phyloP scores from a whole-genome alignment of 2,329 filamentous ascomycete species.

The Monosporascus sp. region DNA sequence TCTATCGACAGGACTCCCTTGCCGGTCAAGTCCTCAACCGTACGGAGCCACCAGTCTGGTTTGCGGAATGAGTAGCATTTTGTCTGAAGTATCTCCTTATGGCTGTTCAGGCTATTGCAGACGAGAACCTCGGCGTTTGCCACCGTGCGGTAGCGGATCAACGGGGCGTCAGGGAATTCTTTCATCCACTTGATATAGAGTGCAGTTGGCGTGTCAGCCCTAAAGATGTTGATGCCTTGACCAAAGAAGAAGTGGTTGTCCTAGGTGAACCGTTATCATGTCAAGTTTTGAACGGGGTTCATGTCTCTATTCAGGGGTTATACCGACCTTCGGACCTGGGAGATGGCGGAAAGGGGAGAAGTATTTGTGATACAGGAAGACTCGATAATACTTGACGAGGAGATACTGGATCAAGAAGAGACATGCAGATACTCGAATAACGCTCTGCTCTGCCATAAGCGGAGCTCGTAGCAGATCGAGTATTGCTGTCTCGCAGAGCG shows the following conservation, averaged over 20 bases:
- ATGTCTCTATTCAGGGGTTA: neutral
- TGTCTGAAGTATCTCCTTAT: constrained; percentile 24
- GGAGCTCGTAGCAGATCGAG: neutral
- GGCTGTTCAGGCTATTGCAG: constrained; percentile 18
- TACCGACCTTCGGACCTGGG: constrained; percentile 11
- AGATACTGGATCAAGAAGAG: constrained; percentile 10
- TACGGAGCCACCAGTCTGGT: constrained; percentile 6
- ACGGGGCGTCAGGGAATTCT: constrained; percentile 18
- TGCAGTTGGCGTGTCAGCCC: constrained; percentile 9
- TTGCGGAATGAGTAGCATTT: constrained; percentile 19
- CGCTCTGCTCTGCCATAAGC: neutral
- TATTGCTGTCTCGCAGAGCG: neutral
- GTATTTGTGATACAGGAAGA: constrained; percentile 13
- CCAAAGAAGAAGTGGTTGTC: constrained; percentile 18
- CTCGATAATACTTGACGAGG: constrained; percentile 9
- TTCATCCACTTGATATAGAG: constrained; percentile 20
- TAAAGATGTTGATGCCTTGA: constrained; percentile 14
- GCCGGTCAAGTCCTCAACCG: constrained; percentile 7
- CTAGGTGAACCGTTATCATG: constrained; percentile 3
- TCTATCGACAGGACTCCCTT: constrained; percentile 8
- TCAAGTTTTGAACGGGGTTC: no score
- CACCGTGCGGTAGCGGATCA: constrained; percentile 25
- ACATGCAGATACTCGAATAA: neutral
- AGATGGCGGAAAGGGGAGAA: constrained; percentile 15
- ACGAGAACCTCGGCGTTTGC: constrained; percentile 23